Conservation (phyloP, 139 green algal species). For the Yamagishiella unicocca region DNA sequence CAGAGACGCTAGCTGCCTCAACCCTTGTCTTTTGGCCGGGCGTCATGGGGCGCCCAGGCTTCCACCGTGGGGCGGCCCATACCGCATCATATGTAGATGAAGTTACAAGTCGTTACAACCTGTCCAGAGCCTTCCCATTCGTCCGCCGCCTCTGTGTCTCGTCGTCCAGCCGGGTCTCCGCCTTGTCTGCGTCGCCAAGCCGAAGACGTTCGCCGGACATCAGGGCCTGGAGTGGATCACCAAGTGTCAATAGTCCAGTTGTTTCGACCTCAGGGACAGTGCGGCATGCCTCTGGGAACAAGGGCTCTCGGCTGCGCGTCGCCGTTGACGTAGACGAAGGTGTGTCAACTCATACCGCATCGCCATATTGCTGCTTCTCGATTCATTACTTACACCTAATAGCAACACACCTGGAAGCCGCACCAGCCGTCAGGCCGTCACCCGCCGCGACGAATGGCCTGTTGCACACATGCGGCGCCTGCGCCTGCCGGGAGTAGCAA, state of each 20-base stretch:
- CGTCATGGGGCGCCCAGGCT: conserved; percentile 12
- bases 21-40: neutral
- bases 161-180: neutral
- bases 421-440: no score
- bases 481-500: no score
- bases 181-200: neutral
- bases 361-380: no score
- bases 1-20: neutral
- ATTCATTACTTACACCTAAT: no score
- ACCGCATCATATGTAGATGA: neutral
- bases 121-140: neutral
- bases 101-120: neutral
- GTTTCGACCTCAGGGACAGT: neutral
- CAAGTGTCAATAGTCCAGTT: neutral
- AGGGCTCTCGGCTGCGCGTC: conserved; percentile 55
- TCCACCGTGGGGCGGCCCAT: neutral
- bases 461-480: no score
- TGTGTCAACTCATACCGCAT: no score
- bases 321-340: conserved; percentile 92
- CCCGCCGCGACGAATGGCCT: no score
- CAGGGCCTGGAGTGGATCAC: neutral
- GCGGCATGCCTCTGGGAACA: neutral
- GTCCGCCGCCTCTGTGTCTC: conserved; percentile 19
- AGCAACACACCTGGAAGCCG: no score
- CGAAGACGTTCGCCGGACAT: conserved; percentile 11